A percentile compares a stretch with the other conserved stretches of the same genome.
Conservation (phyloP, 352 stramenopile species). For the Phytophthora rubi region DNA sequence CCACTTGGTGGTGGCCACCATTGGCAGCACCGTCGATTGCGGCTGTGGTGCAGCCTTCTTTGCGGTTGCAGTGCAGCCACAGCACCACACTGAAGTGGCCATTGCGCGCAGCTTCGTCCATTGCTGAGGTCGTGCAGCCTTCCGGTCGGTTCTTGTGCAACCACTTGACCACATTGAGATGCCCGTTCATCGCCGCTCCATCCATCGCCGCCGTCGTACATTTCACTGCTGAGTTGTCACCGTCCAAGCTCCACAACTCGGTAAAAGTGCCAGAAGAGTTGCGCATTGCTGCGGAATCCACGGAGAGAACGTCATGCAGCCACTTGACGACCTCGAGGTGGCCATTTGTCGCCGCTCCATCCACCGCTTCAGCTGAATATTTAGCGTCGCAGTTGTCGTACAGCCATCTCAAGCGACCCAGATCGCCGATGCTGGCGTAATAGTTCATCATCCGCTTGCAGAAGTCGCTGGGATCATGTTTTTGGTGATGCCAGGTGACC, state of each 20-base stretch:
- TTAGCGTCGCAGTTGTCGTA: conserved; percentile 7
- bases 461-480: conserved; percentile 5
- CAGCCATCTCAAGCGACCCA: conserved; percentile 17
- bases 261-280: not conserved
- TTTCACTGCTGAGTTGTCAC: not conserved
- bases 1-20: conserved; percentile 1
- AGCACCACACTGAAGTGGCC: conserved; percentile 19
- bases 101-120: conserved; percentile 20
- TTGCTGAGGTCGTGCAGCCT: conserved; percentile 19
- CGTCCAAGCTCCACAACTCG: no score
- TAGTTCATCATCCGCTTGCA: conserved; percentile 17
- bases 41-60: conserved; percentile 21
- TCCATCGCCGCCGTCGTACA: conserved; percentile 23
- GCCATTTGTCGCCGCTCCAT: conserved; percentile 22
- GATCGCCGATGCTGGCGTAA: conserved; percentile 7
- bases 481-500: conserved; percentile 3
- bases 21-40: conserved; percentile 22
- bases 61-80: conserved; percentile 27
- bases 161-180: conserved; percentile 29
- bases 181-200: conserved; percentile 24
- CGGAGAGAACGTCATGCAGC: conserved; percentile 12
- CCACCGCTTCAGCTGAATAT: conserved; percentile 15
- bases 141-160: conserved; percentile 25
- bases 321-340: conserved; percentile 22
- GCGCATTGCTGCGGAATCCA: not conserved